Percentiles rank a stretch among this genome's conserved stretches.
Evolutionary conservation across 768 basidiomycete species (phyloP).

Genomic region (Leucocoprinus sp.): DNA sequence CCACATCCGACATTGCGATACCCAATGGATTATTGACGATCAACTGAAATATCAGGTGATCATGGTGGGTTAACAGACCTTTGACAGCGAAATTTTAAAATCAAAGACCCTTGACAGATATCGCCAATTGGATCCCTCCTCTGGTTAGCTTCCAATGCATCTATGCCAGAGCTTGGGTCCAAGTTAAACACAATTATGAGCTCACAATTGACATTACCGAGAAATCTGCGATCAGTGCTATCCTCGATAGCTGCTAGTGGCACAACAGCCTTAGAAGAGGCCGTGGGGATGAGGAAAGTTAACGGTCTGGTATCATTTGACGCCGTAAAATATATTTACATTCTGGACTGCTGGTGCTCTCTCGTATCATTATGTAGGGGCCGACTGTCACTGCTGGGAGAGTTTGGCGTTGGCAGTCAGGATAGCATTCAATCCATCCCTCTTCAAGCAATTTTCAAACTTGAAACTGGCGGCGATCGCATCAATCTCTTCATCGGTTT

Average conservation of each 20-base stretch:
- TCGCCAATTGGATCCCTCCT: slow-evolving; percentile 45
- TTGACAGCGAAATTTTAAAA: background rate
- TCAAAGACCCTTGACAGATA: slow-evolving; percentile 22
- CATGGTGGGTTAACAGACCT: slow-evolving; percentile 24
- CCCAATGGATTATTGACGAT: background rate
- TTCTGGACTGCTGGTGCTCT: background rate
- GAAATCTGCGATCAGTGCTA: slow-evolving; percentile 37
- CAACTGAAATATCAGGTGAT: slow-evolving; percentile 33
- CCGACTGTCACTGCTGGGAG: background rate
- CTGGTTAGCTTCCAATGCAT: slow-evolving; percentile 41
- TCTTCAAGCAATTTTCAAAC: slow-evolving; percentile 60
- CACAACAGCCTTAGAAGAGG: too few relatives aligned
- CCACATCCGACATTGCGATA: background rate
- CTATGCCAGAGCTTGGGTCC: slow-evolving; percentile 46
- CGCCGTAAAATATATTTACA: background rate
- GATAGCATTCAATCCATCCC: slow-evolving; percentile 59
- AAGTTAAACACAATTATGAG: slow-evolving; percentile 41
- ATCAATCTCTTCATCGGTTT: slow-evolving; percentile 54
- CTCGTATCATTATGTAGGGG: background rate
- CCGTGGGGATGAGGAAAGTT: too few relatives aligned
- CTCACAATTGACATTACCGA: slow-evolving; percentile 43
- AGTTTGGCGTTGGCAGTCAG: slow-evolving; percentile 32
- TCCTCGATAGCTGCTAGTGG: slow-evolving; percentile 28
- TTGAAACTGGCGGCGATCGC: slow-evolving; percentile 66
- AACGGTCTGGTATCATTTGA: background rate